Conservation (phyloP, 2,329 filamentous ascomycete species). For the Bipolaris sorokiniana region DNA sequence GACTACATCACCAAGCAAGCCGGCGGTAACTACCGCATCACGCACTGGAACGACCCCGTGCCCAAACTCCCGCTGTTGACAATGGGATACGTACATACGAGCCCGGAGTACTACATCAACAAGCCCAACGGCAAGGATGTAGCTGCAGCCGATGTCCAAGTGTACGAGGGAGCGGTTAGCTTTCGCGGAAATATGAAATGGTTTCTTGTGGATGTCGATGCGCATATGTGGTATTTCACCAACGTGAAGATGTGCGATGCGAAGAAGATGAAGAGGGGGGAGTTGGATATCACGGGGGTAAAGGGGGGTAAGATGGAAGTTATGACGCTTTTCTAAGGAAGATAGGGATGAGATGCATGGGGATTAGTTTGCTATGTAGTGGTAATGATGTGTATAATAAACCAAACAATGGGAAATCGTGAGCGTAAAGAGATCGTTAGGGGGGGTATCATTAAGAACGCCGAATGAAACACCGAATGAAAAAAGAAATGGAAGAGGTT, state of each 20-base stretch:
- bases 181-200: conserved; percentile 40
- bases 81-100: conserved; percentile 69
- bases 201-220: conserved; percentile 36
- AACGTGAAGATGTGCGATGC: conserved; percentile 31
- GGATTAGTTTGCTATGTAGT: not conserved
- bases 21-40: conserved; percentile 66
- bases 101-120: conserved; percentile 67
- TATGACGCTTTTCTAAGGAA: conserved; percentile 19
- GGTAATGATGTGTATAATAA: not conserved
- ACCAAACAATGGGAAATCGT: not conserved
- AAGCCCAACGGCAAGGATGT: conserved; percentile 31
- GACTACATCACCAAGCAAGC: conserved; percentile 62
- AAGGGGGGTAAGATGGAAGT: conserved; percentile 19
- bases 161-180: conserved; percentile 32
- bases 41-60: conserved; percentile 71
- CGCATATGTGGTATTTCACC: conserved; percentile 48
- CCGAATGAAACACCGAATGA: not conserved
- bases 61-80: conserved; percentile 68
- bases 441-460: conserved; percentile 1
- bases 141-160: conserved; percentile 28
- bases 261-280: conserved; percentile 16
- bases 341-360: not conserved
- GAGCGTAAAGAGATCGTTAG: not conserved
- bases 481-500: not conserved
- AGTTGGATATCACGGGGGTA: conserved; percentile 14